Evolutionary conservation across 208 protist genomes (phyloP), one percentile per base, ranked within the genome.

Genomic region (Naegleria gruberi): DNA sequence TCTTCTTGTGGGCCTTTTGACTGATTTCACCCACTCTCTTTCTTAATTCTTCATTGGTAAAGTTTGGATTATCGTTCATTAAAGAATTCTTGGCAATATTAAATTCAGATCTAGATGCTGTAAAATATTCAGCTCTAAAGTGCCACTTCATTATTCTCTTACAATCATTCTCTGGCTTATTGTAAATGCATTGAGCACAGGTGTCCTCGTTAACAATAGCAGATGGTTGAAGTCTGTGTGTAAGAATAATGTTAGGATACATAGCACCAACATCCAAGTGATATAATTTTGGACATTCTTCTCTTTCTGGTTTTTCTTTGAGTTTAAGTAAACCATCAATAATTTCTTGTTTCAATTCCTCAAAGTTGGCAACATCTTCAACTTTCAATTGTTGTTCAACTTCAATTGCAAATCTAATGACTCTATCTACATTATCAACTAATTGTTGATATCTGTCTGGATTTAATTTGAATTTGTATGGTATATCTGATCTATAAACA

Each of bases 191-290:
- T 1, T 94, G 94, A 0, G 98, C 97, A 94, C 99, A 99, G 8
- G 96, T 96, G 45, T 97, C 94, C n/a, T 98, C 94, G 82, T 95
- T 94, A 3, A 98, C 96, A 65, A 99, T 97, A 19, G 98, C 96
- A 90, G 97, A 96, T 41, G 98, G 98, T 93, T 99, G 98, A 12
- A 99, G 96, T 57, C 99, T 95, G 92, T 99, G 99, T 0, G 99
- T 99, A 19, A 99, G 93, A 92, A 99, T 99, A 93, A 99, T 99
- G 93, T 99, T 99, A 0, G 99, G 99, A 95, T 99, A 99, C 99
- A 99, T 99, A 43, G 99, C 99, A 41, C 95, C 96, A 7, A 99
- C 99, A 91, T 99, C 99, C 0, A 99, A 93, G 94, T 99, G 99
- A 92, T 99, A 99, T 82, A 99, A 99, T 34, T 99, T 90, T 1